A percentile compares a stretch with the other conserved stretches of the same genome.
Evolutionary conservation across 192 early-diverging fungal species (phyloP).

Genomic region (Dispira simplex): DNA sequence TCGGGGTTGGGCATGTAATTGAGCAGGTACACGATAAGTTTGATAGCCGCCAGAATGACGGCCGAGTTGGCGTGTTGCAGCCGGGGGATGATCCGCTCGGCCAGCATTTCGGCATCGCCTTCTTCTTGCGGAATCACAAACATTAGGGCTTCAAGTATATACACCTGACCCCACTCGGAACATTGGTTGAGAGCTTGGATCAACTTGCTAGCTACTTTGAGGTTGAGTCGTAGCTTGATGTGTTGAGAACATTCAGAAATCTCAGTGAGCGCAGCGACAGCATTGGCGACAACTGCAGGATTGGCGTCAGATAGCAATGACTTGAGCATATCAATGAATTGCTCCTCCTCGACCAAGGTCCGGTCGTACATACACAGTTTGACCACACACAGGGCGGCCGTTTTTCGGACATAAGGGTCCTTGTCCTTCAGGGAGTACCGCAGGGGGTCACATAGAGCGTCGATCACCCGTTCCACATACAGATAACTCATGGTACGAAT

Average conservation of each 20-base stretch:
- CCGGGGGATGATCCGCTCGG: slow-evolving; percentile 78
- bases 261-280: slow-evolving; percentile 83
- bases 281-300: slow-evolving; percentile 91
- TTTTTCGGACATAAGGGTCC: slow-evolving; percentile 96
- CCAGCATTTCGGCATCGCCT: slow-evolving; percentile 78
- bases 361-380: slow-evolving; percentile 88
- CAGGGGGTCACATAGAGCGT: slow-evolving; percentile 73
- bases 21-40: slow-evolving; percentile 86
- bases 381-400: slow-evolving; percentile 82
- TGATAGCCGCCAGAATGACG: slow-evolving; percentile 70
- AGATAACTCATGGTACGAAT: slow-evolving; percentile 98
- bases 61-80: slow-evolving; percentile 92
- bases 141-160: slow-evolving; percentile 86
- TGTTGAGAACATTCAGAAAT: slow-evolving; percentile 79
- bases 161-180: slow-evolving; percentile 96
- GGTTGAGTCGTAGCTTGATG: slow-evolving; percentile 74
- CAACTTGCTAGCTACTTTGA: slow-evolving; percentile 78
- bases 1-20: slow-evolving; percentile 81
- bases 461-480: slow-evolving; percentile 79
- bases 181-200: slow-evolving; percentile 89
- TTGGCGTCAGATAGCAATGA: slow-evolving; percentile 81
- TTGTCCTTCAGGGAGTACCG: slow-evolving; percentile 63
- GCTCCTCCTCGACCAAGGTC: slow-evolving; percentile 67
- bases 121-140: slow-evolving; percentile 76
- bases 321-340: slow-evolving; percentile 79